A percentile compares a stretch with the other conserved stretches of the same genome.
Evolutionary conservation across 257 asterid species (phyloP).

Genomic region (Ehretia macrophylla): DNA sequence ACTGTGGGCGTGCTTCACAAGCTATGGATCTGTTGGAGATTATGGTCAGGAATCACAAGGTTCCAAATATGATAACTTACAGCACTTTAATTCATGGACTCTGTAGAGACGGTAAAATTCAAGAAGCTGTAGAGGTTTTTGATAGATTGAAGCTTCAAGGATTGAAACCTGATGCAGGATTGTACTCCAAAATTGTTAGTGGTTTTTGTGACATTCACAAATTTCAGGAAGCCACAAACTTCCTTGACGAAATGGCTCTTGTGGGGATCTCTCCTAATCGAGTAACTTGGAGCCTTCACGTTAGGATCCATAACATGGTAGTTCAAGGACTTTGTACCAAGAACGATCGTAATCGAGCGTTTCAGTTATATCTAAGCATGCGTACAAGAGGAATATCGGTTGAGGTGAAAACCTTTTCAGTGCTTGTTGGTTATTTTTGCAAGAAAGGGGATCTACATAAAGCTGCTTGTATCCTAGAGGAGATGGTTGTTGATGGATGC

Average conservation of each 20-base stretch:
- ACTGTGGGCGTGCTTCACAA: conserved; percentile 64
- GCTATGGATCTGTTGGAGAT: conserved; percentile 61
- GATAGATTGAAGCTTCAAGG: conserved; percentile 92
- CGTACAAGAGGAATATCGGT: conserved; percentile 74
- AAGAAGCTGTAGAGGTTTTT: conserved; percentile 70
- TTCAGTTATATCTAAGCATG: conserved; percentile 57
- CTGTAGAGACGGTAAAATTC: conserved; percentile 54
- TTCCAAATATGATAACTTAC: conserved; percentile 77
- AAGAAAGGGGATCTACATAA: conserved; percentile 61
- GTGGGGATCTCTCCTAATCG: conserved; percentile 74
- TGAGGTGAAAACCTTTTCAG: conserved; percentile 51
- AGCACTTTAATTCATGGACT: conserved; percentile 75
- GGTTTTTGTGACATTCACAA: conserved; percentile 54
- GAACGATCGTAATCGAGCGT: conserved; percentile 55
- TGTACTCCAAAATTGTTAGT: conserved; percentile 62
- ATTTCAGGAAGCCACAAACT: conserved; percentile 74
- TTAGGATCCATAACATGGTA: conserved; percentile 65
- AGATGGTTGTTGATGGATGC: conserved; percentile 84
- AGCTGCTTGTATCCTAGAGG: conserved; percentile 61
- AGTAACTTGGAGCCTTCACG: conserved; percentile 85
- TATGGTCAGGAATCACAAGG: conserved; percentile 43
- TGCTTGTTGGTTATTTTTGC: conserved; percentile 47
- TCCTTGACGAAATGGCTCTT: conserved; percentile 85
- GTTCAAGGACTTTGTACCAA: conserved; percentile 52
- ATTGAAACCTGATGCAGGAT: conserved; percentile 84